phyloP scores from a whole-genome alignment of 192 early-diverging fungal genomes.

The Funneliformis geosporum region DNA sequence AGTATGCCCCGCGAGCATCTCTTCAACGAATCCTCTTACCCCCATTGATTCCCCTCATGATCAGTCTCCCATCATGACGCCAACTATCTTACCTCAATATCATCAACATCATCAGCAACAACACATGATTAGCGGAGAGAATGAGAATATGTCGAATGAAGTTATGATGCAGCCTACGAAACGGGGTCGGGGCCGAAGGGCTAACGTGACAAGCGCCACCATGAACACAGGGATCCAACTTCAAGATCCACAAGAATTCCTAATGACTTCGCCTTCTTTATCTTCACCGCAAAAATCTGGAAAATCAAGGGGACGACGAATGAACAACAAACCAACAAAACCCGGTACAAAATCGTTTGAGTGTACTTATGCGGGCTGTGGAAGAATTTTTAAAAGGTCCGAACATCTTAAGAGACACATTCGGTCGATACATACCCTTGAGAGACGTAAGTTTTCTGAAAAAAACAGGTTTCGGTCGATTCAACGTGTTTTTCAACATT shows the following conservation, averaged over 20 bases:
- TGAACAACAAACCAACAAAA: constrained; percentile 51
- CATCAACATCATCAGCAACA: constrained; percentile 10
- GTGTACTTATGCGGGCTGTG: constrained; percentile 56
- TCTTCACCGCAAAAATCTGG: constrained; percentile 36
- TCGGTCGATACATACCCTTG: constrained; percentile 61
- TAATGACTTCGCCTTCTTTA: constrained; percentile 18
- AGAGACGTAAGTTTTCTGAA: constrained; percentile 55
- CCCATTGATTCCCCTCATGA: constrained; percentile 12
- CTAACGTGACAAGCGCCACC: neutral
- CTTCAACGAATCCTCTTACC: neutral
- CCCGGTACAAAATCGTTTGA: constrained; percentile 56
- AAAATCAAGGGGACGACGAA: constrained; percentile 56
- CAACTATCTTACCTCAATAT: neutral
- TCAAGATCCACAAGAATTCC: constrained; percentile 24
- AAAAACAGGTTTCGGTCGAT: neutral
- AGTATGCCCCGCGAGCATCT: neutral
- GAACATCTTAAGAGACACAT: constrained; percentile 64
- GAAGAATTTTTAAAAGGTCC: constrained; percentile 61
- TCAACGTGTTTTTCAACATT: neutral
- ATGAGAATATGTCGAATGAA: neutral
- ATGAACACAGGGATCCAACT: neutral
- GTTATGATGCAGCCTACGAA: neutral
- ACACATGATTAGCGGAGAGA: neutral
- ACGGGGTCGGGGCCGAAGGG: neutral
- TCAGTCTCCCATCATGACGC: constrained; percentile 21